Evolutionary conservation across 2,329 filamentous ascomycete genomes (phyloP), one percentile per base, ranked within the genome.

Genomic region (Cladophialophora yegresii): DNA sequence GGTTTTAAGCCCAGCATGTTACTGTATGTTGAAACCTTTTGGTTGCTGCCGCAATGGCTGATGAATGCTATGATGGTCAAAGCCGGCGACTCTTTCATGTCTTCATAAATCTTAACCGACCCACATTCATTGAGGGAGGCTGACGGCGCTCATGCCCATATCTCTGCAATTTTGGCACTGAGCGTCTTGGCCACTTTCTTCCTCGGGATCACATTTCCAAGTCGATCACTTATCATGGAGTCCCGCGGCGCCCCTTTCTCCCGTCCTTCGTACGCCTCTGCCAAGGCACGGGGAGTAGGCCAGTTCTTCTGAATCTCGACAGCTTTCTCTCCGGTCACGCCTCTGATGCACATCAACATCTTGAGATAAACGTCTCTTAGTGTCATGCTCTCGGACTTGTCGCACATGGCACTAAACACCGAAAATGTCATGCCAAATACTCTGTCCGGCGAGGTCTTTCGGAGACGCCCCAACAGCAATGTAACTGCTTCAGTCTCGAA

Each of bases 311-410:
- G 90, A 12, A 95, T 91, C 76, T 91, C 90, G 4, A 93, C 76
- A 0, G 91, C 91, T 71, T 90, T 91, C 70, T 93, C 90, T 2
- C 88, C 89, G 0, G 89, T 90, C 12, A 95, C 81, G 1, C 89
- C 89, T 61, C 84, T 84, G 1, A 85, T 91, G 67, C 89, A 91
- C 90, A 95, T 92, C 54, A 95, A 82, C 90, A 95, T 93, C 76
- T 93, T 93, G 28, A 95, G 78, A 70, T 86, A 93, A 0, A 93
- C 76, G 71, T 95, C 91, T 61, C 89, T 82, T 9, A 93, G 78
- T 0, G 89, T 90, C 70, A 92, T 84, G 64, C 84, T 84, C 58
- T 90, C 88, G 0, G 89, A 91, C 75, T 95, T 95, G 8, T 88
- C 90, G 0, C 86, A 86, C 51, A 93, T 77, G 0, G 86, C 87